These are phyloP conservation scores for Aspergillus neotritici DNA, from an alignment of 2,329 filamentous ascomycete species.

Conservation along the genomic window DNA sequence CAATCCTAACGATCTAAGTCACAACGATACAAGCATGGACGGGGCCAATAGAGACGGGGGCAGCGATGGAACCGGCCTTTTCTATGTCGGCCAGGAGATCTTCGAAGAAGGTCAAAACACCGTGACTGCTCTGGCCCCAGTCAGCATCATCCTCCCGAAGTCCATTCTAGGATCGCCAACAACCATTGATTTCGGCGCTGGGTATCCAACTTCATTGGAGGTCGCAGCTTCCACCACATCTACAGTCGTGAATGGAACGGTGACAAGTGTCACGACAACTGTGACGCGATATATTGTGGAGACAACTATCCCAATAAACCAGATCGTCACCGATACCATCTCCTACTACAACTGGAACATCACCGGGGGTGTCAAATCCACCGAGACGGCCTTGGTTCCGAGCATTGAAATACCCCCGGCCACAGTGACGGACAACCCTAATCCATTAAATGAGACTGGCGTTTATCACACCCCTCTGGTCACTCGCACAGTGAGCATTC, in stretches of 20 bases:
- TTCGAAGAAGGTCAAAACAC: too few relatives aligned
- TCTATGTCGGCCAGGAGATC: constrained; percentile 6
- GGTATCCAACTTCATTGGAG: constrained; percentile 6
- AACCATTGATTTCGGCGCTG: background rate
- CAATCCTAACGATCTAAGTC: constrained; percentile 6
- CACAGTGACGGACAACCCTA: constrained; percentile 2
- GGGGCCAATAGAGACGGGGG: constrained; percentile 2
- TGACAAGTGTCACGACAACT: constrained; percentile 5
- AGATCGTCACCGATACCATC: constrained; percentile 3
- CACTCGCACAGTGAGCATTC: constrained; percentile 8
- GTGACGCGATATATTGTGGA: constrained; percentile 6
- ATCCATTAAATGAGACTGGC: background rate
- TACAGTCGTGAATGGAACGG: background rate
- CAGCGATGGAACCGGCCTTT: constrained; percentile 3
- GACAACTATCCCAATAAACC: constrained; percentile 6
- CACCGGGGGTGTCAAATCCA: constrained; percentile 1
- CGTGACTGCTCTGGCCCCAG: constrained; percentile 2
- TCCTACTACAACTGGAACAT: constrained; percentile 14
- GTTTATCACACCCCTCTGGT: constrained; percentile 1
- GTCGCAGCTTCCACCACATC: constrained; percentile 2
- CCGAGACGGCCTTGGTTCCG: constrained; percentile 4
- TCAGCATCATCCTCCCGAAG: constrained; percentile 5
- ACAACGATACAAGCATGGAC: background rate
- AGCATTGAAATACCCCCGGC: constrained; percentile 9
- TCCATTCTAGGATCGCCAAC: background rate